These are phyloP conservation scores for Suhomyces emberorum DNA, from an alignment of 805 yeast genomes.

Conservation along the genomic window DNA sequence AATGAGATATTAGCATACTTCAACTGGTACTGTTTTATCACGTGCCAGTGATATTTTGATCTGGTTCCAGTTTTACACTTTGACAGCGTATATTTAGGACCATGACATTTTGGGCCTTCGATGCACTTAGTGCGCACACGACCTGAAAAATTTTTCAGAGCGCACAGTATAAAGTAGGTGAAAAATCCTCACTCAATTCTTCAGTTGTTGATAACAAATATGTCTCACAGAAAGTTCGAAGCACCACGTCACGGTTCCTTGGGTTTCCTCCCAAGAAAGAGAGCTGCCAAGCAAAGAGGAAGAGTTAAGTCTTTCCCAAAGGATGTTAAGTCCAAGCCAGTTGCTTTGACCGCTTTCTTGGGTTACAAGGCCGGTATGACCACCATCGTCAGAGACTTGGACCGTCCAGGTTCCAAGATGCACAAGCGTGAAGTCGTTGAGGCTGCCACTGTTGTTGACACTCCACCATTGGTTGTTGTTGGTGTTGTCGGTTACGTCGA, in stretches of 20 bases:
- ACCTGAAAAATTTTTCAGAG: constrained; percentile 13
- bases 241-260: constrained; percentile 99
- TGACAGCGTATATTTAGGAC: no score
- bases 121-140: no score
- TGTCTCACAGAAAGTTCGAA: constrained; percentile 99
- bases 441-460: constrained; percentile 98
- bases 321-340: constrained; percentile 97
- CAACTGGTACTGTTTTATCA: no score
- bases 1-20: no score
- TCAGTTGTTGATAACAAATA: constrained; percentile 37
- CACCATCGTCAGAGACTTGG: constrained; percentile 99
- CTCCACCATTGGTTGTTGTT: constrained; percentile 98
- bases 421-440: constrained; percentile 99
- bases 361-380: constrained; percentile 99
- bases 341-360: constrained; percentile 97
- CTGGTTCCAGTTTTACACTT: no score
- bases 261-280: constrained; percentile 99
- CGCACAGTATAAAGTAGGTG: constrained; percentile 4
- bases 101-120: no score
- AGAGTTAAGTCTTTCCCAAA: constrained; percentile 99
- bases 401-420: constrained; percentile 99
- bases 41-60: no score
- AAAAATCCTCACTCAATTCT: constrained; percentile 10
- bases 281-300: constrained; percentile 98
- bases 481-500: constrained; percentile 99